Evolutionary conservation across 2,329 filamentous ascomycete species (phyloP).

Genomic region (Epichloe sylvatica): DNA sequence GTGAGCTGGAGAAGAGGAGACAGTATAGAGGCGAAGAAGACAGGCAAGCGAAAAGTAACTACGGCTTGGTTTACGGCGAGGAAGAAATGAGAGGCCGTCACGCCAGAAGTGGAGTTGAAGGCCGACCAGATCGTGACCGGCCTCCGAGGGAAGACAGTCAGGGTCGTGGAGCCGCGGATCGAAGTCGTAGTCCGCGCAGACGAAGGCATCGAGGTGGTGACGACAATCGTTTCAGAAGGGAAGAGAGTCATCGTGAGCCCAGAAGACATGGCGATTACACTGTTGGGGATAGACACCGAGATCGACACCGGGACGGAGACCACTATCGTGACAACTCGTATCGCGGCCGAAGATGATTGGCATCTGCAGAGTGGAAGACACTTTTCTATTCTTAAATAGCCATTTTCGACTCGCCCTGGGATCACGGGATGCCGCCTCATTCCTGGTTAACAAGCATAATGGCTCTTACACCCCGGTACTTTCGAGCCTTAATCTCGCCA

Average conservation of each 20-base stretch:
- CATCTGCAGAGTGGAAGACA: not conserved
- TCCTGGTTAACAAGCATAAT: too few species aligned
- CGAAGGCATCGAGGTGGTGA: slow-evolving; percentile 17
- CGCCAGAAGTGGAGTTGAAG: slow-evolving; percentile 22
- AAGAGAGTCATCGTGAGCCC: slow-evolving; percentile 14
- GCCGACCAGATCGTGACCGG: slow-evolving; percentile 11
- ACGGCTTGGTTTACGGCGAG: slow-evolving; percentile 71
- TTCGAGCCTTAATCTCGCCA: too few species aligned
- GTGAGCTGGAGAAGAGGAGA: slow-evolving; percentile 73
- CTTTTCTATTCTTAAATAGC: not conserved
- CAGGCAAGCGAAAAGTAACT: slow-evolving; percentile 33
- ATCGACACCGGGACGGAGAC: slow-evolving; percentile 2
- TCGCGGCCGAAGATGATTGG: slow-evolving; percentile 6
- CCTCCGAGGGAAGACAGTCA: slow-evolving; percentile 2
- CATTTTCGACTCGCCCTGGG: not conserved
- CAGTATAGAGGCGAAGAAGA: slow-evolving; percentile 67
- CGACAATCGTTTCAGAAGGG: slow-evolving; percentile 8
- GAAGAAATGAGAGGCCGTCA: slow-evolving; percentile 47
- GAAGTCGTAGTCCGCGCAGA: slow-evolving; percentile 27
- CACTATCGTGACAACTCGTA: slow-evolving; percentile 7
- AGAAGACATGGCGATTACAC: slow-evolving; percentile 10
- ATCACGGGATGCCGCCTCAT: not conserved
- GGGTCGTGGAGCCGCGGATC: slow-evolving; percentile 6
- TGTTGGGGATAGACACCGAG: slow-evolving; percentile 6
- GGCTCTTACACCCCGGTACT: too few species aligned